phyloP scores from a whole-genome alignment of 805 yeast species.

The Candida wancherniae region DNA sequence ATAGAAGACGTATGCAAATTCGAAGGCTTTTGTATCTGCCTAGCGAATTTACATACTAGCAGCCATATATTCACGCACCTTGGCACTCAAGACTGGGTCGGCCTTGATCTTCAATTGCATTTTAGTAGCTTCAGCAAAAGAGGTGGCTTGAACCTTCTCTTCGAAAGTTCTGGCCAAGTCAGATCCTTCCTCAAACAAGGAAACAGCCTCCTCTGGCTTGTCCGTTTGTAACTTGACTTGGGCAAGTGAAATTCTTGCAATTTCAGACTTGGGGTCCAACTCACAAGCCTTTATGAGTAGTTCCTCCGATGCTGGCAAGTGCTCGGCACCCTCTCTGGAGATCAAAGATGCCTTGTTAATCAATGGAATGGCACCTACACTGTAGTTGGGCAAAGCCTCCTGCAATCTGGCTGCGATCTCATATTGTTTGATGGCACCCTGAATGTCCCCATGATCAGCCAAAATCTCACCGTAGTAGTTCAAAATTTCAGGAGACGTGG shows the following conservation, averaged over 20 bases:
- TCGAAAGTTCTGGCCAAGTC: slow-evolving; percentile 76
- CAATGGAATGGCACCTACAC: slow-evolving; percentile 85
- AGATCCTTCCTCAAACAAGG: slow-evolving; percentile 77
- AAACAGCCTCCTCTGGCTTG: slow-evolving; percentile 75
- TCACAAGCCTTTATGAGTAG: slow-evolving; percentile 71
- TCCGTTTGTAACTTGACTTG: slow-evolving; percentile 84
- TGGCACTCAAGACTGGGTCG: slow-evolving; percentile 61
- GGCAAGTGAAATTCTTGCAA: slow-evolving; percentile 86
- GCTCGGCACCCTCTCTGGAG: slow-evolving; percentile 50
- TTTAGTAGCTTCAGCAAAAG: slow-evolving; percentile 89
- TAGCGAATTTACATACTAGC: slow-evolving; percentile 8
- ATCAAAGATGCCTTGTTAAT: slow-evolving; percentile 80
- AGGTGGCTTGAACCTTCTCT: slow-evolving; percentile 86
- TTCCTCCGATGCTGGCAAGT: slow-evolving; percentile 51
- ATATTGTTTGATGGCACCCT: slow-evolving; percentile 74
- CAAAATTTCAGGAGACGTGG: slow-evolving; percentile 86
- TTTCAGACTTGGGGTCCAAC: slow-evolving; percentile 83
- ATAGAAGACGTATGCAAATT: no score
- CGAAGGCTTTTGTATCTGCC: no score
- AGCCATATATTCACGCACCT: slow-evolving; percentile 46
- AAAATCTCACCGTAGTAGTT: slow-evolving; percentile 94
- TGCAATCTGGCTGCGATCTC: slow-evolving; percentile 84
- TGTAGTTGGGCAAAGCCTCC: slow-evolving; percentile 57
- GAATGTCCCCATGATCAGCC: slow-evolving; percentile 70
- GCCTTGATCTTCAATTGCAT: slow-evolving; percentile 75